Conservation (phyloP, 441 rosid genomes). For the Biscutella auriculata region DNA sequence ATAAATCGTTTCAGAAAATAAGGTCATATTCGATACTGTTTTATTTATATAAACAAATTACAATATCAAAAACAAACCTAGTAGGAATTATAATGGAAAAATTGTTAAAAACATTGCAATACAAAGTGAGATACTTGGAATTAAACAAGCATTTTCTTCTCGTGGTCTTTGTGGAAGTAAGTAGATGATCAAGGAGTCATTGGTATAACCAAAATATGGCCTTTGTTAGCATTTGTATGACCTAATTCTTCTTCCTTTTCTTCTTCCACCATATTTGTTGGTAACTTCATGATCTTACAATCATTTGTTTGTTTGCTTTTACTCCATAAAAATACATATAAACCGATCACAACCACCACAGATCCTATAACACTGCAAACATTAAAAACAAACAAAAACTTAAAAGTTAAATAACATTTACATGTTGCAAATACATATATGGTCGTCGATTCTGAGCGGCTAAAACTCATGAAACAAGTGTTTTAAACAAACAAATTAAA, state of each 20-base stretch:
- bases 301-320: conserved; percentile 24
- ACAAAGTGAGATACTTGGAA: too few species aligned
- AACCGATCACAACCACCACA: conserved; percentile 27
- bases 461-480: too few species aligned
- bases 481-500: too few species aligned
- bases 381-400: too few species aligned
- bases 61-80: not conserved
- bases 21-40: not conserved
- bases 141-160: not conserved
- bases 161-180: not conserved
- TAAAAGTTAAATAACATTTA: not conserved
- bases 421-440: too few species aligned
- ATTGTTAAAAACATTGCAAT: not conserved
- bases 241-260: conserved; percentile 19
- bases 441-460: too few species aligned
- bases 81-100: not conserved
- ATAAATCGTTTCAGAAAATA: not conserved
- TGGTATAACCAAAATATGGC: conserved; percentile 17
- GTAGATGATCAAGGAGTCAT: conserved; percentile 29
- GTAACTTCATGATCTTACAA: conserved; percentile 3
- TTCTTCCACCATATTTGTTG: conserved; percentile 13
- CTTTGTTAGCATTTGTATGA: conserved; percentile 3
- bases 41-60: conserved; percentile 2
- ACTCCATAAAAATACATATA: conserved; percentile 44
- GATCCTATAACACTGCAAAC: conserved; percentile 38